Conservation (phyloP, 2,329 filamentous ascomycete species). For the Talaromyces verruculosus region DNA sequence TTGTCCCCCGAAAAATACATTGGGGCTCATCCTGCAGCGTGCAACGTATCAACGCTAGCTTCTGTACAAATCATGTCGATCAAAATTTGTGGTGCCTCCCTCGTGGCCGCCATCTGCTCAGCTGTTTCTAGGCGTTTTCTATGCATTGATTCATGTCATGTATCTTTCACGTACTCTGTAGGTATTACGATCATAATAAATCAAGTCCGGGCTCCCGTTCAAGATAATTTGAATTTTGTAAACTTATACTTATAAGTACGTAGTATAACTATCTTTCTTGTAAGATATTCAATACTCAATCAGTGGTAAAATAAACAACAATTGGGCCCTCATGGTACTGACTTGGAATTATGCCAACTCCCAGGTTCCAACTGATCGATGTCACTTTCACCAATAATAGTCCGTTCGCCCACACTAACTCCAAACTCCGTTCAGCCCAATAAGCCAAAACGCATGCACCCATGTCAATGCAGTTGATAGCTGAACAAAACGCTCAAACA, state of each 20-base stretch:
- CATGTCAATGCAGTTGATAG: slow-evolving; percentile 14
- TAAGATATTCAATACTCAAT: background rate
- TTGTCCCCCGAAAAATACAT: background rate
- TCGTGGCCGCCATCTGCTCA: slow-evolving; percentile 22
- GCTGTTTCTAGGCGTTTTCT: slow-evolving; percentile 12
- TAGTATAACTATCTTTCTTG: background rate
- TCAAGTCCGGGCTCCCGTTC: background rate
- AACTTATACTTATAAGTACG: background rate
- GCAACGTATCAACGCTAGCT: background rate
- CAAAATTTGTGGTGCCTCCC: slow-evolving; percentile 5
- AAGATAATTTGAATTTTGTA: background rate
- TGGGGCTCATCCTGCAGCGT: background rate
- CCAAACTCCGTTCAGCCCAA: slow-evolving; percentile 10
- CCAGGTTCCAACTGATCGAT: background rate
- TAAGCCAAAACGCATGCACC: background rate
- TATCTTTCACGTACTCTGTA: background rate
- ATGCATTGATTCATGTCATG: background rate
- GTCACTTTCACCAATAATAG: slow-evolving; percentile 1
- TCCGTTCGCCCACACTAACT: background rate
- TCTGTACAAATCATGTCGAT: slow-evolving; percentile 2
- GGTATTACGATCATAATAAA: background rate
- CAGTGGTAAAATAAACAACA: background rate
- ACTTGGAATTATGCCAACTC: background rate
- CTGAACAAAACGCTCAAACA: slow-evolving; percentile 4
- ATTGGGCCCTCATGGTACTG: background rate